Conservation (phyloP, 2,329 filamentous ascomycete genomes). For the Neofusicoccum parvum region DNA sequence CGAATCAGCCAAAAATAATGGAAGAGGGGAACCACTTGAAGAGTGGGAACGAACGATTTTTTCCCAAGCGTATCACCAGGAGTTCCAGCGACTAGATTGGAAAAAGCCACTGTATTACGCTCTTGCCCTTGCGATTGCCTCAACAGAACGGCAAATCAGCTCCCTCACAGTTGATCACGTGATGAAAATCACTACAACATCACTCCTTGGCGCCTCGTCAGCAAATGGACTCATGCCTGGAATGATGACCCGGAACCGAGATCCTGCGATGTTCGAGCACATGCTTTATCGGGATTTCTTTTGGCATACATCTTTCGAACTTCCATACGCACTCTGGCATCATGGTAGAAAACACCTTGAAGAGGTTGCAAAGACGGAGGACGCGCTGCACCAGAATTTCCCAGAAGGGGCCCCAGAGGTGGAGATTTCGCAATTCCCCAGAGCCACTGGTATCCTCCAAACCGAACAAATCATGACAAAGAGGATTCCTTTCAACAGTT, state of each 20-base stretch:
- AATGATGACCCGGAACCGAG: background rate
- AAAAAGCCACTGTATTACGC: background rate
- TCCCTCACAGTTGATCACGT: background rate
- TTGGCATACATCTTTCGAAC: conserved; percentile 18
- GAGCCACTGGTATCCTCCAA: no score
- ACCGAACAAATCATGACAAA: background rate
- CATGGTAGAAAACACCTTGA: background rate
- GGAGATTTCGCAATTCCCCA: no score
- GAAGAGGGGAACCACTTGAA: background rate
- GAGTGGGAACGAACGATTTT: background rate
- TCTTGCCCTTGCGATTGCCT: background rate
- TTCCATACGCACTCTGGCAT: conserved; percentile 16
- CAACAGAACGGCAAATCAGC: background rate
- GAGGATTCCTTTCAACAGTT: background rate
- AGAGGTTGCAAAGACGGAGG: no score
- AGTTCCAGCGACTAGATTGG: background rate
- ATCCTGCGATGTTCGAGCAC: background rate
- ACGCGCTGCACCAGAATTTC: no score
- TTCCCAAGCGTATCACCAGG: background rate
- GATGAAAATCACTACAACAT: background rate
- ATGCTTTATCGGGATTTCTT: background rate
- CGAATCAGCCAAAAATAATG: no score
- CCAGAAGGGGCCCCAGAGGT: fast-evolving
- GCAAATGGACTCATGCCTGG: background rate
- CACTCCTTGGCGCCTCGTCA: background rate